phyloP scores from a whole-genome alignment of 1,284 basidiomycete genomes.

The Trichosporon sp. region DNA sequence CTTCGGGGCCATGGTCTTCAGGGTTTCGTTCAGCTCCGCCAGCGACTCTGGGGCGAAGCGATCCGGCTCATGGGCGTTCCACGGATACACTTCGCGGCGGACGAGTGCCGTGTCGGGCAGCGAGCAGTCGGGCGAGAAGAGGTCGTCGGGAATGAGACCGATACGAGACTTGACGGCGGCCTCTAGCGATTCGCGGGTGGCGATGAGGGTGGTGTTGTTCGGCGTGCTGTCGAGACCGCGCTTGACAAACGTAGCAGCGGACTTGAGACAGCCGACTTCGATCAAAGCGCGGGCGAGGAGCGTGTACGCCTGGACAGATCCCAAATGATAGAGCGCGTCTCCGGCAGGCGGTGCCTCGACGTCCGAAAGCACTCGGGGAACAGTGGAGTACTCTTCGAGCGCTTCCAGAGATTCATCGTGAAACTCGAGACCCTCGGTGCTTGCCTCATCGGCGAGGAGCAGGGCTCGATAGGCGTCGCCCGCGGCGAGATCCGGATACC shows the following conservation, averaged over 20 bases:
- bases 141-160: not conserved
- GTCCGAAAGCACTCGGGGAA: not conserved
- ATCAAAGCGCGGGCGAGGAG: constrained; percentile 25
- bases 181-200: not conserved
- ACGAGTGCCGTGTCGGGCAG: constrained; percentile 22
- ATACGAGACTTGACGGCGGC: constrained; percentile 17
- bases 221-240: constrained; percentile 24
- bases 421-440: constrained; percentile 26
- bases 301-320: constrained; percentile 21
- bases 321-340: not conserved
- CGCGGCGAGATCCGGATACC: constrained; percentile 29
- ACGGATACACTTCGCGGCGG: constrained; percentile 29
- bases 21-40: constrained; percentile 24
- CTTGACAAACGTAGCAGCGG: constrained; percentile 23
- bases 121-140: constrained; percentile 15
- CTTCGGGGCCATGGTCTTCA: constrained; percentile 24
- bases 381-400: constrained; percentile 10
- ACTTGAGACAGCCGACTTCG: constrained; percentile 23
- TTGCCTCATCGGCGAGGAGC: constrained; percentile 27
- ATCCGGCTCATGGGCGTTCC: constrained; percentile 31
- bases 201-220: not conserved
- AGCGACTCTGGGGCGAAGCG: constrained; percentile 24
- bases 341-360: not conserved
- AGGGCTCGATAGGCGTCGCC: constrained; percentile 32
- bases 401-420: constrained; percentile 24